These are phyloP conservation scores for Physocladia obscura DNA, from an alignment of 192 early-diverging fungal species.

Conservation along the genomic window DNA sequence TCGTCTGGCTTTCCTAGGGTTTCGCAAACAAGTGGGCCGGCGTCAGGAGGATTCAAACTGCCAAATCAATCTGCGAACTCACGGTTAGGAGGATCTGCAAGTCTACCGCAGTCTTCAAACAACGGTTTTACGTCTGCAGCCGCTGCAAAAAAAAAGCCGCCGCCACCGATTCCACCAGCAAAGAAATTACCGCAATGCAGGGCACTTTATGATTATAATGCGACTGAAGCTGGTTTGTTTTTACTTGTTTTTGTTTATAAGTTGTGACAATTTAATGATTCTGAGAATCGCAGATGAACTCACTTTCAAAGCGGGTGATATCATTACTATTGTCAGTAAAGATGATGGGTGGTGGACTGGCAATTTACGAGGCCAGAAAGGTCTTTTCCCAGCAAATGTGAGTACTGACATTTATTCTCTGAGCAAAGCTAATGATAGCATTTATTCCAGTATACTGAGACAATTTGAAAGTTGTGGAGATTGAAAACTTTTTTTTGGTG, in stretches of 20 bases:
- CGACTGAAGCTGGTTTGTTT: conserved; percentile 42
- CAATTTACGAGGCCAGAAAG: conserved; percentile 43
- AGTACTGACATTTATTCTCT: too few species aligned
- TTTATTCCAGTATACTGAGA: background rate
- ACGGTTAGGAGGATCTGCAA: background rate
- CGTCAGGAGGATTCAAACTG: conserved; percentile 1
- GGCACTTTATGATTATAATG: conserved; percentile 56
- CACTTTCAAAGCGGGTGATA: conserved; percentile 59
- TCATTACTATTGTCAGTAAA: conserved; percentile 55
- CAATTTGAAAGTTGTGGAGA: background rate
- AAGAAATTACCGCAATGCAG: conserved; percentile 50
- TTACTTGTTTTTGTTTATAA: background rate
- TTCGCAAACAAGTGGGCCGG: background rate
- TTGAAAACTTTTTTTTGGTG: too few species aligned
- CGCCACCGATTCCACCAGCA: conserved; percentile 52
- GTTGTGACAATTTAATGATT: background rate
- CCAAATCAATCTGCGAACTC: conserved; percentile 21
- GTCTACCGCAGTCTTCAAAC: background rate
- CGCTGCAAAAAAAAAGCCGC: conserved; percentile 43
- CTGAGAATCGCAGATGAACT: conserved; percentile 52
- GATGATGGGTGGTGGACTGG: conserved; percentile 60
- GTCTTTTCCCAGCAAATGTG: conserved; percentile 52
- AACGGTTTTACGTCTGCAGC: conserved; percentile 16
- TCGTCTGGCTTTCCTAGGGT: background rate
- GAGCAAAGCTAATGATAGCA: too few species aligned